Evolutionary conservation across 768 basidiomycete genomes (phyloP).

Genomic region (Nevesoporus exiguus): DNA sequence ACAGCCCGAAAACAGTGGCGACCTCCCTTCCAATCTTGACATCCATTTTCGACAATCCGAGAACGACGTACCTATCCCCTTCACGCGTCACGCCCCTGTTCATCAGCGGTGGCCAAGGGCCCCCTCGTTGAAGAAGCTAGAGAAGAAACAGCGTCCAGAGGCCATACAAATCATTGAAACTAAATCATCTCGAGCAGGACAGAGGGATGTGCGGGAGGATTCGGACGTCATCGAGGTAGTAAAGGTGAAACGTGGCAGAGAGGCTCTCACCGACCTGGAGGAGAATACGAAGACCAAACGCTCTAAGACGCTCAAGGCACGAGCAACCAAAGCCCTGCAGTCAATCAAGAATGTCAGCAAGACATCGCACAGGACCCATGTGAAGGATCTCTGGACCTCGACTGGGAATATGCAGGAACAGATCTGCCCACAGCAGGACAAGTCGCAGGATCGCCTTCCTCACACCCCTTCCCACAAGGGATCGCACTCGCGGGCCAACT

Average conservation of each 20-base stretch:
- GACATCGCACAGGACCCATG: conserved; percentile 34
- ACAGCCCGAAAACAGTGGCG: conserved; percentile 18
- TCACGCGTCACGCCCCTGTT: conserved; percentile 4
- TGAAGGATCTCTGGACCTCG: conserved; percentile 37
- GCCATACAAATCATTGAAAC: conserved; percentile 23
- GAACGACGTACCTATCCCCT: neutral
- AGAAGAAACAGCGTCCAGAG: conserved; percentile 32
- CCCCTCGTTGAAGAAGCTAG: conserved; percentile 21
- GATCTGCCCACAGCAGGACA: too few species aligned
- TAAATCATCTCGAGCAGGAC: conserved; percentile 13
- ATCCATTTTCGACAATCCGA: conserved; percentile 26
- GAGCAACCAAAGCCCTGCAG: conserved; percentile 45
- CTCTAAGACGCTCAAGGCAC: conserved; percentile 42
- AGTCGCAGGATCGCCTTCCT: conserved; percentile 10
- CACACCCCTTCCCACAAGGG: conserved; percentile 23
- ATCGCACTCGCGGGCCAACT: conserved; percentile 23
- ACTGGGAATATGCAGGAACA: conserved; percentile 26
- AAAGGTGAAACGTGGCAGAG: conserved; percentile 45
- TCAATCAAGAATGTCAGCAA: conserved; percentile 46
- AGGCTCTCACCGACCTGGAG: conserved; percentile 20
- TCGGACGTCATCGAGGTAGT: conserved; percentile 58
- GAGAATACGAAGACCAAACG: conserved; percentile 28
- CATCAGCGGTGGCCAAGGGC: conserved; percentile 9
- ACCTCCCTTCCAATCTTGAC: conserved; percentile 24
- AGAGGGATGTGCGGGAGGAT: conserved; percentile 42